A percentile compares a stretch with the other conserved stretches of the same genome.
Evolutionary conservation across 805 yeast species (phyloP).

Genomic region (Cyberlindnera mississippiensis): DNA sequence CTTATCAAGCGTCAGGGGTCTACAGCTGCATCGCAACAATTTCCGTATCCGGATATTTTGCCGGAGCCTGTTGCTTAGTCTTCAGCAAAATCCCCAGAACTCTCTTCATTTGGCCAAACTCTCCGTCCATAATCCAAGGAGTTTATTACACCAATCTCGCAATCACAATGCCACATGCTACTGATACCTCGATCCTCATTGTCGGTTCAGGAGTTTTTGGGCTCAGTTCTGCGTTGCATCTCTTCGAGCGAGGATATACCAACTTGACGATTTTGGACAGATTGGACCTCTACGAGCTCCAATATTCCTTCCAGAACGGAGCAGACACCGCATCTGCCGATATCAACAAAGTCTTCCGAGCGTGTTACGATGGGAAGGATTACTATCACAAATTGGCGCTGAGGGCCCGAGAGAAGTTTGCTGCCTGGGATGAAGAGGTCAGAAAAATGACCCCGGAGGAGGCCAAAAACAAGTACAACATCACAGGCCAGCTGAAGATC

Average conservation of each 20-base stretch:
- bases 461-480: conserved; percentile 6
- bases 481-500: conserved; percentile 5
- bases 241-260: conserved; percentile 34
- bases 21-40: not conserved
- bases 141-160: too few species aligned
- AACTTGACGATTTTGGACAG: conserved; percentile 37
- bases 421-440: conserved; percentile 13
- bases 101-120: too few species aligned
- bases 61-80: too few species aligned
- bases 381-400: conserved; percentile 29
- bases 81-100: too few species aligned
- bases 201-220: conserved; percentile 50
- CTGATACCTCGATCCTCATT: conserved; percentile 29
- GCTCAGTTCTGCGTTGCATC: conserved; percentile 39
- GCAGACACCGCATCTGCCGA: conserved; percentile 40
- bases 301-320: conserved; percentile 32
- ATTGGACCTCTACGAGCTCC: conserved; percentile 27
- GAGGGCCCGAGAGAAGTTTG: conserved; percentile 11
- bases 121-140: too few species aligned
- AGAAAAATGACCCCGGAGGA: conserved; percentile 2
- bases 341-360: conserved; percentile 36
- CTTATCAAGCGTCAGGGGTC: too few species aligned
- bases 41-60: not conserved
- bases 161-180: not conserved
- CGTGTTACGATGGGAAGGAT: conserved; percentile 32